A percentile compares a stretch with the other conserved stretches of the same genome.
Conservation (phyloP, 2,329 filamentous ascomycete species). For the Trichophyton equinum region DNA sequence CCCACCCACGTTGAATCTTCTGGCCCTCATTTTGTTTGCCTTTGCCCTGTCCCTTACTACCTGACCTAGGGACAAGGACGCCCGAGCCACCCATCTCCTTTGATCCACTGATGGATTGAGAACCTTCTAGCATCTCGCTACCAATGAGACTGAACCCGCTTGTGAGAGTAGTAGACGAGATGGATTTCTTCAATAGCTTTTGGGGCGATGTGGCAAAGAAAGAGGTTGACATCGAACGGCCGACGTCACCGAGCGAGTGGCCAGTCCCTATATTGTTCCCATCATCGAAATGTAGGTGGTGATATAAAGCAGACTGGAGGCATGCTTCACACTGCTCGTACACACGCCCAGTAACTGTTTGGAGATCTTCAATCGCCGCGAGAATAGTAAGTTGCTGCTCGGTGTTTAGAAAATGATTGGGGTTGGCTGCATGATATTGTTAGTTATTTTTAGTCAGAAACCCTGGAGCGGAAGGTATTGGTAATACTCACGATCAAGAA, state of each 20-base stretch:
- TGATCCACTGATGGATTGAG: conserved; percentile 21
- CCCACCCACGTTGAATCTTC: conserved; percentile 52
- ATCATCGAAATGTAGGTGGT: conserved; percentile 44
- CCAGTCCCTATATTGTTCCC: conserved; percentile 27
- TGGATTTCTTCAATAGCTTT: conserved; percentile 54
- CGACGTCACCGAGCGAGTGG: conserved; percentile 8
- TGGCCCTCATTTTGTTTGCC: conserved; percentile 7
- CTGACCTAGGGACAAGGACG: conserved; percentile 30
- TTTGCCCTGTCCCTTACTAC: conserved; percentile 7
- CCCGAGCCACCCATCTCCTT: conserved; percentile 29
- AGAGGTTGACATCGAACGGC: conserved; percentile 12
- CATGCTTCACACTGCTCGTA: conserved; percentile 66
- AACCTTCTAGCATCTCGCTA: conserved; percentile 52
- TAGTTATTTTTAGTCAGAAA: neutral
- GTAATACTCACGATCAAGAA: conserved; percentile 47
- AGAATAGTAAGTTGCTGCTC: conserved; percentile 63
- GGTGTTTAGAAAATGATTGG: conserved; percentile 49
- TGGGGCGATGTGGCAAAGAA: conserved; percentile 42
- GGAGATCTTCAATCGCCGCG: conserved; percentile 65
- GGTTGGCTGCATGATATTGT: conserved; percentile 27
- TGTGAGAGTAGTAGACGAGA: conserved; percentile 42
- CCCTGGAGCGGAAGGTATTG: neutral
- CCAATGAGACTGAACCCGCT: conserved; percentile 59
- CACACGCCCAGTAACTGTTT: conserved; percentile 61
- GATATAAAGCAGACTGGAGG: conserved; percentile 60